Percentiles rank a stretch among this genome's conserved stretches.
These are phyloP conservation scores for Elaeis guineensis DNA, from an alignment of 176 grass and related monocot species.

Conservation along the genomic window DNA sequence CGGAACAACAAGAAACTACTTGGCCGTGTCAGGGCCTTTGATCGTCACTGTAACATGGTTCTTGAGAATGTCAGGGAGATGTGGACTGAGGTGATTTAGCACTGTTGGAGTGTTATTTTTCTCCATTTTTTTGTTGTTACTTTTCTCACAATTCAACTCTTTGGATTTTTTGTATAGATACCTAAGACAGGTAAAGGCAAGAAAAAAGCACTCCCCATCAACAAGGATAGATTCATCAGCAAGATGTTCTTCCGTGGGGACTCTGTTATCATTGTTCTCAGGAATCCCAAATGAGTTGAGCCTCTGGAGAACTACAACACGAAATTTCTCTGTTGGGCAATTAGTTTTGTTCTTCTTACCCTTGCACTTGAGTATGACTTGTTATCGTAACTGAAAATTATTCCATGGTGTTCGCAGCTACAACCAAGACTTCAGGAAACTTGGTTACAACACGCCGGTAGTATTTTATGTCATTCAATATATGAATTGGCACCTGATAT, in stretches of 20 bases:
- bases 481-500: too few species aligned
- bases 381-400: too few species aligned
- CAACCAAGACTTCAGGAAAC: too few species aligned
- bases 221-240: conserved; percentile 95
- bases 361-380: too few species aligned
- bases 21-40: conserved; percentile 82
- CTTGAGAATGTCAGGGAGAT: conserved; percentile 94
- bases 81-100: conserved; percentile 72
- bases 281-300: conserved; percentile 62
- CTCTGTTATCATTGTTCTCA: conserved; percentile 82
- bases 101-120: neutral
- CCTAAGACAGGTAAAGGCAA: conserved; percentile 93
- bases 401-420: too few species aligned
- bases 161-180: conserved; percentile 34
- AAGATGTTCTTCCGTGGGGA: conserved; percentile 96
- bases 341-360: too few species aligned
- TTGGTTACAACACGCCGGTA: too few species aligned
- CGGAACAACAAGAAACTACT: conserved; percentile 95
- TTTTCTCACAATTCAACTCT: neutral
- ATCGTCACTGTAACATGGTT: conserved; percentile 98
- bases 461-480: too few species aligned
- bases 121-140: too few species aligned
- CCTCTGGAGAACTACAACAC: too few species aligned
- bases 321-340: too few species aligned
- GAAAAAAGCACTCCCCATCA: conserved; percentile 91